Conservation (phyloP, 441 rosid species). For the Populus tomentosa region DNA sequence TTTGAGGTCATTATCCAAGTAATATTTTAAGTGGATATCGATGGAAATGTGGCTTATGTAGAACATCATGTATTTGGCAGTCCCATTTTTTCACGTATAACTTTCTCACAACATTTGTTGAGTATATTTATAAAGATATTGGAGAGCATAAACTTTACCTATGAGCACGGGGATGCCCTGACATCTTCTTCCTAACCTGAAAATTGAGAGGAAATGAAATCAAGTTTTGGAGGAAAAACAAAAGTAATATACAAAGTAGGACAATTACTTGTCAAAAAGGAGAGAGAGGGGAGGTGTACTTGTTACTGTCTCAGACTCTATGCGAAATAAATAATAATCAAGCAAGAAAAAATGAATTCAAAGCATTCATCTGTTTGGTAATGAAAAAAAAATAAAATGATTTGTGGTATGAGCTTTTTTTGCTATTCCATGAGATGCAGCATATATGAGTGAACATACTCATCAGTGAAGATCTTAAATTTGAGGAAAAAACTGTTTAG, state of each 20-base stretch:
- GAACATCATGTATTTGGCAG: neutral
- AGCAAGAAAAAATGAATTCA: neutral
- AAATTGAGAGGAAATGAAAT: conserved; percentile 14
- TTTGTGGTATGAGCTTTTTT: neutral
- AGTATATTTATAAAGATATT: neutral
- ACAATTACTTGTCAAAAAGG: neutral
- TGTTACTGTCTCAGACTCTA: neutral
- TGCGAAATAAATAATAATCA: neutral
- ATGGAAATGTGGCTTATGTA: neutral
- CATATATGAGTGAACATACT: neutral
- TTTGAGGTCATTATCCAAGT: neutral
- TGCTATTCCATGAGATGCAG: conserved; percentile 4
- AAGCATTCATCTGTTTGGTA: neutral
- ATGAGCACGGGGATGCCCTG: conserved; percentile 49
- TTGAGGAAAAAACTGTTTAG: neutral
- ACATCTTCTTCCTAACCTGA: conserved; percentile 80
- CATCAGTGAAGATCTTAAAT: neutral
- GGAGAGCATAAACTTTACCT: conserved; percentile 43
- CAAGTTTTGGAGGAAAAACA: neutral
- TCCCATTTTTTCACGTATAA: neutral
- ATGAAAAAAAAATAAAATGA: neutral
- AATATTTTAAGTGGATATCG: neutral
- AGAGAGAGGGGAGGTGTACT: neutral
- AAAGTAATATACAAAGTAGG: neutral
- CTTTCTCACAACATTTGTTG: neutral